phyloP scores from a whole-genome alignment of 305 asterid species.

The Fraxinus angustifolia region DNA sequence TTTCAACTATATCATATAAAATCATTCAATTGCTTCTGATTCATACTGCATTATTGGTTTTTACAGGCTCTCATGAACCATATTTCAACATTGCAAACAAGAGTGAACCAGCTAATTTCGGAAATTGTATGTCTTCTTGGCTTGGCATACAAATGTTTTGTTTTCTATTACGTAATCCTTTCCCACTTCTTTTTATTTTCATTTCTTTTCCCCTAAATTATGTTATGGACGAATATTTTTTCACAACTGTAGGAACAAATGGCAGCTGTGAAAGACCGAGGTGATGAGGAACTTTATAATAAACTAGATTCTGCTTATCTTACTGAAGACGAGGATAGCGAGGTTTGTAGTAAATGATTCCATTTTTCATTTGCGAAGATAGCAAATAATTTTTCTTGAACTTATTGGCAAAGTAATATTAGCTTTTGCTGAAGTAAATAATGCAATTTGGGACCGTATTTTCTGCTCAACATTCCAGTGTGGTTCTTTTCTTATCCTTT shows the following conservation, averaged over 20 bases:
- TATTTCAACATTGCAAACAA: conserved; percentile 53
- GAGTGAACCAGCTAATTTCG: conserved; percentile 52
- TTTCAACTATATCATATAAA: neutral
- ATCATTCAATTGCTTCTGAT: conserved; percentile 14
- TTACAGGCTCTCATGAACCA: conserved; percentile 74
- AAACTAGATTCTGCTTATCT: conserved; percentile 62
- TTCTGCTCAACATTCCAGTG: neutral
- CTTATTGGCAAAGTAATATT: neutral
- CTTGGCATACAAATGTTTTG: neutral
- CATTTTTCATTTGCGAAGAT: neutral
- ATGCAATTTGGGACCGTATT: neutral
- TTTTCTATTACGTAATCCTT: neutral
- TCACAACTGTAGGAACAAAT: conserved; percentile 58
- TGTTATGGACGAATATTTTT: conserved; percentile 14
- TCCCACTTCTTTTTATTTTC: neutral
- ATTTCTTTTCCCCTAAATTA: neutral
- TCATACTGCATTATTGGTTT: conserved; percentile 6
- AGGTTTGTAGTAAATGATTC: conserved; percentile 42
- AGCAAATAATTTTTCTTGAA: neutral
- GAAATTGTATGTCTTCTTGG: conserved; percentile 59
- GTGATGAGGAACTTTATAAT: conserved; percentile 62
- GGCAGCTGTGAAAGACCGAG: conserved; percentile 55
- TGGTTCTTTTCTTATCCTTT: neutral
- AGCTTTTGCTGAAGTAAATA: neutral
- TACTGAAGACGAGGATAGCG: conserved; percentile 74